A percentile compares a stretch with the other conserved stretches of the same genome.
These are phyloP conservation scores for Chlamydomonas schloesseri DNA, from an alignment of 139 green algal genomes.

Conservation along the genomic window DNA sequence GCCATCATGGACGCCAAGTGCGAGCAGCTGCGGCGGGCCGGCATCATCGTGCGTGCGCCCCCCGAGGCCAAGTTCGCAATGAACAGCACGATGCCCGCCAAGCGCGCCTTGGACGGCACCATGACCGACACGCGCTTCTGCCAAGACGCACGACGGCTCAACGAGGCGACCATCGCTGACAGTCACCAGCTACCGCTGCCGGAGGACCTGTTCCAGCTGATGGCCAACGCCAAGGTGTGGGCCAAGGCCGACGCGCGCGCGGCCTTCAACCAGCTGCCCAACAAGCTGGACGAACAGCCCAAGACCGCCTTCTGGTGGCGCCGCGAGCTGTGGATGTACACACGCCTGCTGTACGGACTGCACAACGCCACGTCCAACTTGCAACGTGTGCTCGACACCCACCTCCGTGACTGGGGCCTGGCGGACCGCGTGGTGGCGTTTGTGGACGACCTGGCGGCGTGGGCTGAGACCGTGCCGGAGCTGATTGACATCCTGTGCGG, in stretches of 20 bases:
- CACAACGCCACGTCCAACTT: conserved; percentile 39
- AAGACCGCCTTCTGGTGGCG: conserved; percentile 41
- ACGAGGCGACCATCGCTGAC: conserved; percentile 43
- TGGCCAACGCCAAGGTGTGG: conserved; percentile 24
- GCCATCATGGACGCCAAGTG: conserved; percentile 30
- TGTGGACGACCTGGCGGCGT: conserved; percentile 49
- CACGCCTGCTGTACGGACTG: conserved; percentile 35
- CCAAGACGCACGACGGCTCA: conserved; percentile 36
- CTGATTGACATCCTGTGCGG: conserved; percentile 1
- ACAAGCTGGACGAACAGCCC: conserved; percentile 10
- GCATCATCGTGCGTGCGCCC: not conserved
- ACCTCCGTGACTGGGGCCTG: not conserved
- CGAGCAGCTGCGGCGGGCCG: conserved; percentile 5
- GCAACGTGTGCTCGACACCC: conserved; percentile 16
- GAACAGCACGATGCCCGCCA: conserved; percentile 32
- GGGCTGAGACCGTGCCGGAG: conserved; percentile 4
- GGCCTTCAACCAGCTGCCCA: conserved; percentile 48
- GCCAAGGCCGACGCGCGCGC: conserved; percentile 43
- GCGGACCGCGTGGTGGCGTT: conserved; percentile 18
- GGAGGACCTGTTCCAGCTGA: conserved; percentile 45
- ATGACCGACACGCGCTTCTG: conserved; percentile 41
- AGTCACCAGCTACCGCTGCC: conserved; percentile 33
- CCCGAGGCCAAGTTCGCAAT: not conserved
- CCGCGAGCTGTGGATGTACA: conserved; percentile 16
- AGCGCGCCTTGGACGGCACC: conserved; percentile 33